phyloP scores from a whole-genome alignment of 2,329 filamentous ascomycete genomes.

The Onygena corvina region DNA sequence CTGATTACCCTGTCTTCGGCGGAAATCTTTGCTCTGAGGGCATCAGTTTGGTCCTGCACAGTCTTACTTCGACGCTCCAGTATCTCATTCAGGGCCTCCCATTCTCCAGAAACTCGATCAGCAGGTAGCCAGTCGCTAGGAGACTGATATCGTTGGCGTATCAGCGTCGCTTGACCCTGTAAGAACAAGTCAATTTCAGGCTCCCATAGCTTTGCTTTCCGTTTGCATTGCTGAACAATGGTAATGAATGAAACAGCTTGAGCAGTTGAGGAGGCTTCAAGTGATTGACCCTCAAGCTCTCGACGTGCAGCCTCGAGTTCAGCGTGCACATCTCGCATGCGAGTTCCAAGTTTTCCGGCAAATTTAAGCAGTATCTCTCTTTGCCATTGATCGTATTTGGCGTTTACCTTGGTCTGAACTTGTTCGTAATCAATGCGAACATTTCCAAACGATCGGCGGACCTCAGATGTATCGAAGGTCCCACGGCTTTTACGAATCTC shows the following conservation, averaged over 20 bases:
- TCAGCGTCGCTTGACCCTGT: slow-evolving; percentile 84
- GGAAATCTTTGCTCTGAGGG: slow-evolving; percentile 81
- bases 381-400: slow-evolving; percentile 99
- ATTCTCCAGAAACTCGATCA: slow-evolving; percentile 91
- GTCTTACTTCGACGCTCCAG: slow-evolving; percentile 86
- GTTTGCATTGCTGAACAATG: slow-evolving; percentile 89
- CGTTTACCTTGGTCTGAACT: slow-evolving; percentile 95
- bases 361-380: slow-evolving; percentile 94
- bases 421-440: slow-evolving; percentile 96
- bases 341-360: slow-evolving; percentile 70
- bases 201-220: slow-evolving; percentile 85
- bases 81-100: slow-evolving; percentile 85
- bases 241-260: slow-evolving; percentile 98
- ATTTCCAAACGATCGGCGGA: slow-evolving; percentile 83
- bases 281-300: slow-evolving; percentile 79
- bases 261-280: slow-evolving; percentile 89
- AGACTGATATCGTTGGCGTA: slow-evolving; percentile 86
- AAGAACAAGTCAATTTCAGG: slow-evolving; percentile 93
- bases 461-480: slow-evolving; percentile 95
- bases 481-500: slow-evolving; percentile 91
- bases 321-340: slow-evolving; percentile 83
- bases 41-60: slow-evolving; percentile 92
- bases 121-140: slow-evolving; percentile 89
- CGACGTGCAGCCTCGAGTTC: slow-evolving; percentile 84
- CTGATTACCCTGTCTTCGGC: slow-evolving; percentile 86